phyloP scores from a whole-genome alignment of 768 basidiomycete genomes.

The Rhodosporidiobolus sp. region DNA sequence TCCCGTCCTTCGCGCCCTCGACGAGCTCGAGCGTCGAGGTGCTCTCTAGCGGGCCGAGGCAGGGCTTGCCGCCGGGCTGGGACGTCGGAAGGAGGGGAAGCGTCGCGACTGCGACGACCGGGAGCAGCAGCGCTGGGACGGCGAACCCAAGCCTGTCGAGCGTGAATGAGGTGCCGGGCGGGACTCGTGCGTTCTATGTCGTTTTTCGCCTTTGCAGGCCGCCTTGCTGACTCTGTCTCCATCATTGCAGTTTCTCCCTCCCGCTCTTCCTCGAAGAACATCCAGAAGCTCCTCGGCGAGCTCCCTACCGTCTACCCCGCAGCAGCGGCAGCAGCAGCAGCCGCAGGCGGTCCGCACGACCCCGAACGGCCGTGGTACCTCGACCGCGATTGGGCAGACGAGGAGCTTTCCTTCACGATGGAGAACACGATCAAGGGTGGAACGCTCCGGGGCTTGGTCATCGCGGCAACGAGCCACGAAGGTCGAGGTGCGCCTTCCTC shows the following conservation, averaged over 20 bases:
- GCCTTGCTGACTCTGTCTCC: neutral
- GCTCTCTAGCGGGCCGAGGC: neutral
- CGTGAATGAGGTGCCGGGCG: neutral
- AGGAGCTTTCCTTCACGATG: conserved; percentile 78
- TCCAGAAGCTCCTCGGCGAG: conserved; percentile 67
- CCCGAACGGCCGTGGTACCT: conserved; percentile 73
- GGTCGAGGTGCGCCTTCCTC: conserved; percentile 63
- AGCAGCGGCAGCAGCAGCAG: neutral
- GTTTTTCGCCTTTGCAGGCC: neutral
- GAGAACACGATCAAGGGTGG: conserved; percentile 83
- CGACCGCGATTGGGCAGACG: conserved; percentile 69
- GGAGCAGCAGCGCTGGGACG: conserved; percentile 1
- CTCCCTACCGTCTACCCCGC: conserved; percentile 2
- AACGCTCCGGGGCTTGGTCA: conserved; percentile 77
- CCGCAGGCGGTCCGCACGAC: neutral
- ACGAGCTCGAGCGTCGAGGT: neutral
- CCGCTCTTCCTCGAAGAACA: conserved; percentile 52
- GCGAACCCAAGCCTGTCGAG: neutral
- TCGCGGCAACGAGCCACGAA: conserved; percentile 86
- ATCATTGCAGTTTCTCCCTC: conserved; percentile 11
- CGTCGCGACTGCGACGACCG: conserved; percentile 16
- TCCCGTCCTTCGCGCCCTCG: neutral
- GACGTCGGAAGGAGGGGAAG: conserved; percentile 20
- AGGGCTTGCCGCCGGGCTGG: conserved; percentile 27
- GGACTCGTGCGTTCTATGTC: neutral